Evolutionary conservation across 495 filamentous ascomycete species (phyloP).

Genomic region (Neurospora terricola): DNA sequence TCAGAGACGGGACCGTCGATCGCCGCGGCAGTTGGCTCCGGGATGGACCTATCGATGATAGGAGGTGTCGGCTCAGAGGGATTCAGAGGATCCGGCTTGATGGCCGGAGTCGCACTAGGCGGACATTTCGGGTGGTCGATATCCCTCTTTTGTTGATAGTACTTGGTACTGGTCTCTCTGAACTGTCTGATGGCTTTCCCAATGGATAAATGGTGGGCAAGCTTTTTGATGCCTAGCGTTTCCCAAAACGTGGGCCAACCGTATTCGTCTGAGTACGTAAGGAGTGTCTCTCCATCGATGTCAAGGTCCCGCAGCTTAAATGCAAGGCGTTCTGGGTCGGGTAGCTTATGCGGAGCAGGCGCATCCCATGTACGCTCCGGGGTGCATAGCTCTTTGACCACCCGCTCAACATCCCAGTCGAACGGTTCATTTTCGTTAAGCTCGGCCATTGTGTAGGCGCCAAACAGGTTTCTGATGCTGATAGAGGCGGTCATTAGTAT

Average conservation of each 20-base stretch:
- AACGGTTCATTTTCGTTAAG: slow-evolving; percentile 45
- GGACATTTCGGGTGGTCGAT: not conserved
- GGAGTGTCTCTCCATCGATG: slow-evolving; percentile 52
- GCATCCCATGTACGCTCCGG: slow-evolving; percentile 33
- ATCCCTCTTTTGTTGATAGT: slow-evolving; percentile 2
- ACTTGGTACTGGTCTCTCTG: slow-evolving; percentile 20
- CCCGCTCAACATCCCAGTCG: slow-evolving; percentile 55
- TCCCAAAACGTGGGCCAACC: slow-evolving; percentile 14
- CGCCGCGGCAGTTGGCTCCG: not conserved
- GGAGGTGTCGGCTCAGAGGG: not conserved
- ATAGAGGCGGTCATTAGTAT: not conserved
- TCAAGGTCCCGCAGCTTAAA: slow-evolving; percentile 44
- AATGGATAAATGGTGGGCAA: slow-evolving; percentile 25
- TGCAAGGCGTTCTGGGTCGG: slow-evolving; percentile 42
- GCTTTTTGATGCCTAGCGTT: slow-evolving; percentile 21
- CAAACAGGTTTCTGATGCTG: not conserved
- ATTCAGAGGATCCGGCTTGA: not conserved
- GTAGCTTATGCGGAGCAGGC: slow-evolving; percentile 27
- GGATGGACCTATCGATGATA: not conserved
- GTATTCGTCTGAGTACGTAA: slow-evolving; percentile 31
- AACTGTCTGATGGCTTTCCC: slow-evolving; percentile 21
- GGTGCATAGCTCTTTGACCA: slow-evolving; percentile 55
- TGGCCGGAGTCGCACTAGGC: not conserved
- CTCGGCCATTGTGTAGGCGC: slow-evolving; percentile 11
- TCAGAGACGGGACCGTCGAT: not conserved